Conservation (phyloP, 176 grass and related monocot species). For the Luzula sylvatica region DNA sequence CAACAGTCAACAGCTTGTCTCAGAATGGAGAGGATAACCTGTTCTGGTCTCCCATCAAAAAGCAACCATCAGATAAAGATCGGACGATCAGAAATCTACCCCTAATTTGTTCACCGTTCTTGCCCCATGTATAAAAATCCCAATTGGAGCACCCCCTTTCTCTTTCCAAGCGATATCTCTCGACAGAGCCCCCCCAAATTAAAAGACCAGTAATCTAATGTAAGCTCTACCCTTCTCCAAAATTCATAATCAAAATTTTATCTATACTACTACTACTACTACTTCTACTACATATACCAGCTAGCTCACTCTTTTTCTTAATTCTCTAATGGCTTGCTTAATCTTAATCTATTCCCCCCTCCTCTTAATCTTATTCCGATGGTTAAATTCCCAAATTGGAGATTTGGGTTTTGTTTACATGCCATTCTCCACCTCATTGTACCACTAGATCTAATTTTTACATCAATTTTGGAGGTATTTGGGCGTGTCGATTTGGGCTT, state of each 20-base stretch:
- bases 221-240: constrained; percentile 18
- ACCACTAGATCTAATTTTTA: constrained; percentile 16
- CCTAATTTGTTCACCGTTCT: constrained; percentile 3
- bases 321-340: constrained; percentile 14
- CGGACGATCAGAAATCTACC: not conserved
- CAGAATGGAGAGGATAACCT: no score
- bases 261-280: not conserved
- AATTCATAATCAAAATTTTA: not conserved
- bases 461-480: constrained; percentile 5
- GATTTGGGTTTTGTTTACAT: constrained; percentile 36
- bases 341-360: constrained; percentile 10
- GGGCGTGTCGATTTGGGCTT: not conserved
- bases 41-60: no score
- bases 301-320: constrained; percentile 13
- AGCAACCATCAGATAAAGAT: not conserved
- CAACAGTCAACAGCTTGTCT: no score
- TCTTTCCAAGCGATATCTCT: not conserved
- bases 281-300: not conserved
- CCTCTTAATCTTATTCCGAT: not conserved
- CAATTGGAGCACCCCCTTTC: not conserved
- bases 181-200: constrained; percentile 13
- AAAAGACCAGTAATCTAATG: constrained; percentile 9
- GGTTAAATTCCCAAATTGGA: constrained; percentile 24
- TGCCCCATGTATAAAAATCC: not conserved
- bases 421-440: constrained; percentile 8